phyloP scores from a whole-genome alignment of 257 asterid species.

The Nicotiana tabacum region DNA sequence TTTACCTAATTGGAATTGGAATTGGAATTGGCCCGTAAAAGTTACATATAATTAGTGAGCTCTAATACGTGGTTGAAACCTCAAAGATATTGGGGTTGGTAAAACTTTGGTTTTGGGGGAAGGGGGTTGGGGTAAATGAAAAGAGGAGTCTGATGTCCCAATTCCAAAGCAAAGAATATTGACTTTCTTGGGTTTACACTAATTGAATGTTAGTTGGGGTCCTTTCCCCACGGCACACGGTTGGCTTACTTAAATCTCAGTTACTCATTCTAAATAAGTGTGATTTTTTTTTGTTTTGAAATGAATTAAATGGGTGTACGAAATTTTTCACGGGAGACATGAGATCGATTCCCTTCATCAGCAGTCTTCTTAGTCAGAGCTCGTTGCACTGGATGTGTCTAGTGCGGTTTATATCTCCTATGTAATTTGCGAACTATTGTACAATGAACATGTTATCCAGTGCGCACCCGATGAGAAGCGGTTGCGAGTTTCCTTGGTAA shows the following conservation, averaged over 20 bases:
- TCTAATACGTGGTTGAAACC: slow-evolving; percentile 35
- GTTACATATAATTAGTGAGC: not conserved
- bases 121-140: not conserved
- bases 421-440: too few relatives aligned
- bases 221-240: slow-evolving; percentile 17
- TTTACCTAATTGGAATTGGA: slow-evolving; percentile 10
- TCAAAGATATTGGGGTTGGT: not conserved
- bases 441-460: too few relatives aligned
- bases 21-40: not conserved
- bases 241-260: not conserved
- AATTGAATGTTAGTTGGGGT: slow-evolving; percentile 25
- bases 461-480: too few relatives aligned
- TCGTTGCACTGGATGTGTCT: too few relatives aligned
- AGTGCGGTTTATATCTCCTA: too few relatives aligned
- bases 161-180: slow-evolving; percentile 46
- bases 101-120: too few relatives aligned
- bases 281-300: too few relatives aligned
- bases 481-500: too few relatives aligned
- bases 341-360: too few relatives aligned
- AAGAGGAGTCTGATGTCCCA: not conserved
- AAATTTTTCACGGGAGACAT: too few relatives aligned
- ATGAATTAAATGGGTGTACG: too few relatives aligned
- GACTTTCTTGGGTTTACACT: slow-evolving; percentile 48
- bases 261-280: not conserved
- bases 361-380: too few relatives aligned